Base-by-base conservation (phyloP, 768 basidiomycete genomes). In the Trametes cubensis region DNA sequence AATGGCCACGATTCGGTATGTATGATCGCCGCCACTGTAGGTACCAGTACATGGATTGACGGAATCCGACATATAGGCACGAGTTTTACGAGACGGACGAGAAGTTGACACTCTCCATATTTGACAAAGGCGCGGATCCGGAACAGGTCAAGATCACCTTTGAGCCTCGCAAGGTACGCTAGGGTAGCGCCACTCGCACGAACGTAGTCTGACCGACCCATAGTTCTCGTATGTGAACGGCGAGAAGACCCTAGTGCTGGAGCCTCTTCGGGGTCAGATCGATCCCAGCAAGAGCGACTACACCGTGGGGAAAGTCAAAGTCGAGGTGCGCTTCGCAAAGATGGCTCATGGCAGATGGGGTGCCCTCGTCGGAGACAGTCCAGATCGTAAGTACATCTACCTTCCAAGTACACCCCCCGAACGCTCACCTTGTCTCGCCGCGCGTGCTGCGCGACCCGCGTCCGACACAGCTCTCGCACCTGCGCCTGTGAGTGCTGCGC, bases 61-160 rank as follows among this genome's bases (percentile, higher is more conserved):
- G 18, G 15, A 52, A 11, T 15, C 25, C 28, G 25, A 47, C 49
- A 38, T 59, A 40, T 62, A 92, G 91, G 74, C 86, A 94, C 77
- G 91, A 92, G 73, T 94, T 89, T 74, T 94, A 94, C 74, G 92
- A 94, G 75, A 89, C 87, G 14, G 92, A 94, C 67, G 89, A 93
- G 62, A 80, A 71, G 64, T 71, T 93, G 58, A 89, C 79, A 20
- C 72, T 94, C 68, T 87, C 89, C 58, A 79, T 94, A 69, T 94
- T 93, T 69, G 88, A 94, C 76, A 84, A 85, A 66, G 85, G 85
- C 66, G 91, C 85, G 42, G 85, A 92, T 73, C 83, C 88, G 15
- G 80, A 76, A 23, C 74, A 83, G 66, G 83, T 92, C 53, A 78
- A 78, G 17, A 74, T 94, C 67, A 72, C 78, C 40, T 88, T 94